These are phyloP conservation scores for Teratosphaeria viscida DNA, from an alignment of 2,329 filamentous ascomycete genomes.

Conservation along the genomic window DNA sequence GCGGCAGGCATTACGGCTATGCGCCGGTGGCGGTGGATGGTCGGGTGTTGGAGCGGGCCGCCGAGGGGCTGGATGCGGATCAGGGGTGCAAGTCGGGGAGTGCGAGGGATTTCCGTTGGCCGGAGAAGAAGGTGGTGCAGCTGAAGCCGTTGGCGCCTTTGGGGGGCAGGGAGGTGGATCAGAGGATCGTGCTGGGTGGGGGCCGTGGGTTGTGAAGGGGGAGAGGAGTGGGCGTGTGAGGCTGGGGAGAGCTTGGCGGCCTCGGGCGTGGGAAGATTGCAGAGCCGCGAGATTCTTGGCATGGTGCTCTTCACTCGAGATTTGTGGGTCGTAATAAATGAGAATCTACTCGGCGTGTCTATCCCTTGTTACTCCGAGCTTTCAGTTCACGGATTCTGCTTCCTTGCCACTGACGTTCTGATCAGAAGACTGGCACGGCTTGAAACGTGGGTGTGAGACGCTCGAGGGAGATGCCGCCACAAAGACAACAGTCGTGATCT, in stretches of 20 bases:
- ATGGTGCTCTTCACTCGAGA: too few relatives aligned
- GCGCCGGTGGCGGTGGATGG: not conserved
- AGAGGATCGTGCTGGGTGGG: not conserved
- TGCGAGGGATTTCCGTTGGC: not conserved
- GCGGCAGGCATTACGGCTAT: not conserved
- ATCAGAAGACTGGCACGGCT: not conserved
- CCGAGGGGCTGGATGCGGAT: not conserved
- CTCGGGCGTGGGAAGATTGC: not conserved
- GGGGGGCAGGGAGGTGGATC: not conserved
- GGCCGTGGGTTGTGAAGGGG: not conserved
- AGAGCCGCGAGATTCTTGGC: not conserved
- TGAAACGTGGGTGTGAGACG: not conserved
- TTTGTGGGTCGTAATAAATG: not conserved
- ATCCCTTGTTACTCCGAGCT: not conserved
- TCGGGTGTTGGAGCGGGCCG: not conserved
- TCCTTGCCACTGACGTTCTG: not conserved
- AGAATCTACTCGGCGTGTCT: not conserved
- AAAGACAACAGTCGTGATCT: not conserved
- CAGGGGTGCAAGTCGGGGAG: not conserved
- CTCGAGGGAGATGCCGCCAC: not conserved
- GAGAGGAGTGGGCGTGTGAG: not conserved
- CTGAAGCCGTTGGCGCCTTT: not conserved
- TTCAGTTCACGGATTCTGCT: not conserved
- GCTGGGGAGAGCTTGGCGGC: not conserved
- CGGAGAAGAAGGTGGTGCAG: not conserved